These are phyloP conservation scores for Candolleomyces efflorescens DNA, from an alignment of 768 basidiomycete genomes.

Conservation along the genomic window DNA sequence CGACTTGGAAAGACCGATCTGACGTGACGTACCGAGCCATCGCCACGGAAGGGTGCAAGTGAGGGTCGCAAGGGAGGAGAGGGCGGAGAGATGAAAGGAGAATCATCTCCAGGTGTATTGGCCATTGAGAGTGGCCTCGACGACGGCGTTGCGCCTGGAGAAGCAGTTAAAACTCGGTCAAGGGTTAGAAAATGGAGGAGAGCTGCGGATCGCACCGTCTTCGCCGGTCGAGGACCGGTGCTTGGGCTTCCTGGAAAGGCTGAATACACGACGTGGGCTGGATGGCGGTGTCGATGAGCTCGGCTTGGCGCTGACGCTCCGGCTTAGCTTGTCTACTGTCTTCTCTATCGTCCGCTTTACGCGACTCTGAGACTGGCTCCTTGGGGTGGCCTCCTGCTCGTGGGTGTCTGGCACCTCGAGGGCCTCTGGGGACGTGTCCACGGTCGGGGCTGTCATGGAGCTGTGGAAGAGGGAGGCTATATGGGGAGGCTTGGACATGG, in stretches of 20 bases:
- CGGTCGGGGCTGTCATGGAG: slow-evolving; percentile 18
- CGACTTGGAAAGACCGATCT: slow-evolving; percentile 3
- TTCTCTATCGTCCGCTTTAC: slow-evolving; percentile 52
- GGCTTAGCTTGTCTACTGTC: slow-evolving; percentile 63
- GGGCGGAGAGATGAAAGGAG: slow-evolving; percentile 66
- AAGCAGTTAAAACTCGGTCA: background rate
- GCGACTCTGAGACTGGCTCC: slow-evolving; percentile 34
- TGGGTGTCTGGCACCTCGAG: slow-evolving; percentile 25
- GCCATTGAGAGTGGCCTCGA: slow-evolving; percentile 17
- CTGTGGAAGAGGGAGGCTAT: slow-evolving; percentile 20
- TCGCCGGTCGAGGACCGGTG: slow-evolving; percentile 34
- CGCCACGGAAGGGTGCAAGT: slow-evolving; percentile 54
- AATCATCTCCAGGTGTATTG: slow-evolving; percentile 28
- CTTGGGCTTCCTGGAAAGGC: slow-evolving; percentile 50
- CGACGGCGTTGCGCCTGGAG: slow-evolving; percentile 12
- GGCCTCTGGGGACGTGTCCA: slow-evolving; percentile 30
- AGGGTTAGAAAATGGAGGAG: background rate
- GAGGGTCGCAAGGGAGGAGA: slow-evolving; percentile 57
- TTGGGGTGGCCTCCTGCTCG: slow-evolving; percentile 23
- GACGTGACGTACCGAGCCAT: slow-evolving; percentile 57
- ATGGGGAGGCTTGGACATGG: slow-evolving; percentile 19
- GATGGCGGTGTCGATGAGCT: slow-evolving; percentile 23
- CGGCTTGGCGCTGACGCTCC: slow-evolving; percentile 45
- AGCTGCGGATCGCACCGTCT: slow-evolving; percentile 21
- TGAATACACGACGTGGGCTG: slow-evolving; percentile 49